Percentiles rank a stretch among this genome's conserved stretches.
phyloP scores from a whole-genome alignment of 257 asterid species.

The Primulina huaijiensis region DNA sequence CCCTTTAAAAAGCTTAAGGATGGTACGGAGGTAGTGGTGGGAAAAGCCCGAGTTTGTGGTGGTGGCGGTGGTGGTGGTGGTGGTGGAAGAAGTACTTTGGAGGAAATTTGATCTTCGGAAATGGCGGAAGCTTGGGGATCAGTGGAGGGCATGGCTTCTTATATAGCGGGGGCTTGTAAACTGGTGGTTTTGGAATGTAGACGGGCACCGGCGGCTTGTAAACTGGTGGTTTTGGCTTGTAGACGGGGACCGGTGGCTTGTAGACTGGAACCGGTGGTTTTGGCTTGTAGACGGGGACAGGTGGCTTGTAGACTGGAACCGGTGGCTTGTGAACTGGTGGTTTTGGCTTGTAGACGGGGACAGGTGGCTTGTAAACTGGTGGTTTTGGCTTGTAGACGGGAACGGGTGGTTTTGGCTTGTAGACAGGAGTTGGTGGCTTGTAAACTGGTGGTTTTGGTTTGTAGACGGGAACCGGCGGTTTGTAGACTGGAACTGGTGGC shows the following conservation, averaged over 20 bases:
- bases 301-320: conserved; percentile 23
- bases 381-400: conserved; percentile 30
- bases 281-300: conserved; percentile 7
- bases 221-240: conserved; percentile 13
- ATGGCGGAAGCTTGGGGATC: conserved; percentile 11
- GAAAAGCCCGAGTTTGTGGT: conserved; percentile 26
- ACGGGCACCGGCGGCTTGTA: background rate
- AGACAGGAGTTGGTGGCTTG: conserved; percentile 19
- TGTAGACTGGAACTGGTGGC: conserved; percentile 4
- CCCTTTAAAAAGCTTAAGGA: background rate
- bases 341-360: background rate
- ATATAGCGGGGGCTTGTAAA: background rate
- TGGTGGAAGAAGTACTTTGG: conserved; percentile 15
- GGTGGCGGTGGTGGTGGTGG: conserved; percentile 11
- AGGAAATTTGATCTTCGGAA: conserved; percentile 9
- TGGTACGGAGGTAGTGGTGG: conserved; percentile 30
- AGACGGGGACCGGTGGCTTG: conserved; percentile 18
- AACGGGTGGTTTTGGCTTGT: conserved; percentile 21
- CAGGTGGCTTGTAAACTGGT: conserved; percentile 19
- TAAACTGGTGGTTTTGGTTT: conserved; percentile 5
- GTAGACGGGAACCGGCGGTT: conserved; percentile 21
- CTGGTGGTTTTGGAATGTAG: conserved; percentile 23
- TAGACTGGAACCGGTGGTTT: conserved; percentile 17
- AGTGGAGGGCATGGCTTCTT: conserved; percentile 1
- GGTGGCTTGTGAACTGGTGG: conserved; percentile 23